Percentiles rank a stretch among this genome's conserved stretches.
These are phyloP conservation scores for Rhytidiadelphus loreus DNA, from an alignment of 225 moss, liverwort and hornwort species.

Conservation along the genomic window DNA sequence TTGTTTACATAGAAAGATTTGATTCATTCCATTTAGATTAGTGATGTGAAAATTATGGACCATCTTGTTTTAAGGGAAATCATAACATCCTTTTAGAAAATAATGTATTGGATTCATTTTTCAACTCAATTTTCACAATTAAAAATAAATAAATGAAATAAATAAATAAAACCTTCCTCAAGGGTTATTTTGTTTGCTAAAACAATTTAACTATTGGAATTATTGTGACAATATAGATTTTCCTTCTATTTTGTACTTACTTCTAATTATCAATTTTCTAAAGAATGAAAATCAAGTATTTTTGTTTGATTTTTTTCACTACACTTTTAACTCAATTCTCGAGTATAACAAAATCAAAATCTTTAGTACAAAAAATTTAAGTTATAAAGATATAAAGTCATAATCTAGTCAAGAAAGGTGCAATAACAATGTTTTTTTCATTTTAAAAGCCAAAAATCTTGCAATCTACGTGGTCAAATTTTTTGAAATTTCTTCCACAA, in stretches of 20 bases:
- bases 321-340: not conserved
- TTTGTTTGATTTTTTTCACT: not conserved
- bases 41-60: not conserved
- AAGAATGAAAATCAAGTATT: not conserved
- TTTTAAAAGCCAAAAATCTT: not conserved
- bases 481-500: not conserved
- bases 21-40: not conserved
- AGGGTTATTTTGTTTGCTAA: not conserved
- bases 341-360: not conserved
- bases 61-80: too few species aligned
- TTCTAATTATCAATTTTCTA: not conserved
- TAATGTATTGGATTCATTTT: too few species aligned
- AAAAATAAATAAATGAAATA: too few species aligned
- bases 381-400: not conserved
- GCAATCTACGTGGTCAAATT: accelerated
- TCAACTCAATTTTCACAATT: too few species aligned
- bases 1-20: not conserved
- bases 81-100: too few species aligned
- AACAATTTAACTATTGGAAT: not conserved
- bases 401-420: accelerated
- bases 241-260: not conserved
- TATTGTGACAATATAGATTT: not conserved
- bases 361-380: not conserved
- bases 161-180: accelerated
- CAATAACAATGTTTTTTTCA: not conserved